Base-by-base conservation (phyloP, 2,329 filamentous ascomycete species). In the Colletotrichum orchidophilum region DNA sequence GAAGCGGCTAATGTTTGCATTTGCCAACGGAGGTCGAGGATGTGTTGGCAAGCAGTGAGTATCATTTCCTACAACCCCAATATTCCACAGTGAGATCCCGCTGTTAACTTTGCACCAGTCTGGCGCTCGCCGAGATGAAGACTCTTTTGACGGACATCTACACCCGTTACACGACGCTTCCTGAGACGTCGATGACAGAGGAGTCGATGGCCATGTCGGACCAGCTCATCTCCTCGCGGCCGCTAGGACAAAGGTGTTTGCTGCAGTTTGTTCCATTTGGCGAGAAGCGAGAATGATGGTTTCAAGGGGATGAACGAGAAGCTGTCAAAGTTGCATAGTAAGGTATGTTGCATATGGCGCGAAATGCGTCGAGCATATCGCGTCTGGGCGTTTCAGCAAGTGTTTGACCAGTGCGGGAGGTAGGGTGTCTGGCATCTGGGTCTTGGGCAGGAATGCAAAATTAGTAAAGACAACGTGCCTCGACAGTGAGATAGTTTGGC, bases 41-140 rank as follows among this genome's bases (percentile, higher is more conserved):
- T 93, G 91, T 72, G 86, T 91, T 27, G 90, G 90, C 3, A 90
- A 90, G 75, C 89, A 93, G 91, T 93, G 81, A 82, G 90, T 87
- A 55, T 13, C 49, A 24, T 35, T 42, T 18, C 46, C 31, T 5
- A 15, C 27, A 13, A 52, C 21, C 29, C 27, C 46, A 27, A 18
- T 21, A 26, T 33, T 9, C 50, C 12, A 31, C 1, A 18, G 27
- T 24, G 12, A 24, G 35, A 60, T 26, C 0, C n/a, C 18, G 21
- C 18, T 11, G 26, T 31, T 59, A 24, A 46, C 31, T 27, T 60
- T 21, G 50, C 13, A 88, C 86, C 50, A 74, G 73, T 74, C 84
- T 93, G 66, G 91, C 91, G 0, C 82, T 91, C 61, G 87, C 87
- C 18, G 91, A 93, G 79, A 93, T 93, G 91, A 93, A 91, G 80